Evolutionary conservation across 139 green algal genomes (phyloP).

Genomic region (Dunaliella primolecta): DNA sequence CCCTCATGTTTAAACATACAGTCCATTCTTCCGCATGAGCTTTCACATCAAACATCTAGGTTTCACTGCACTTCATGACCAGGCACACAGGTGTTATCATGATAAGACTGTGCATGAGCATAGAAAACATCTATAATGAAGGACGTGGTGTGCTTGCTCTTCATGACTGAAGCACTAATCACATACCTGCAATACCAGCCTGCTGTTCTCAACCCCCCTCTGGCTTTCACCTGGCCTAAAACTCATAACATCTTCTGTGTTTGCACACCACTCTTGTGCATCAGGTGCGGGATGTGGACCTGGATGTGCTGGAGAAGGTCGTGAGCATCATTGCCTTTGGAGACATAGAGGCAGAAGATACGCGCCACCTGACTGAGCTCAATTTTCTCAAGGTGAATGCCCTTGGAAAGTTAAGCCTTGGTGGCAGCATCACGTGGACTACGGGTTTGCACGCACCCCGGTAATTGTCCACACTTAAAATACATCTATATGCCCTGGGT

Average conservation of each 20-base stretch:
- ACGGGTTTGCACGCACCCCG: background rate
- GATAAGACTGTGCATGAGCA: no score
- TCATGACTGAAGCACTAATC: background rate
- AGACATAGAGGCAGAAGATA: constrained; percentile 69
- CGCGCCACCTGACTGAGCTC: constrained; percentile 56
- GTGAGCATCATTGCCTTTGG: constrained; percentile 57
- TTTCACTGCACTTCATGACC: no score
- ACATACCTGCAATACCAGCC: background rate
- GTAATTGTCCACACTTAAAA: background rate
- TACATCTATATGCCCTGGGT: no score
- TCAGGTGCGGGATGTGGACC: constrained; percentile 57
- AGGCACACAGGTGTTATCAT: no score
- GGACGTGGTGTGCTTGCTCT: no score
- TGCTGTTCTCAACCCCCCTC: background rate
- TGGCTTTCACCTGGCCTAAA: background rate
- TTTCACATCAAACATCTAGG: no score
- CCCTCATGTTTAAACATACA: background rate
- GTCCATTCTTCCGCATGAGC: no score
- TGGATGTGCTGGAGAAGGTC: constrained; percentile 63
- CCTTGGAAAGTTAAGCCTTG: no score
- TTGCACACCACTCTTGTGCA: background rate
- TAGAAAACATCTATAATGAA: no score
- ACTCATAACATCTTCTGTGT: background rate
- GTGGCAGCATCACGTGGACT: background rate
- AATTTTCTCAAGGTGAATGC: constrained; percentile 57